Base-by-base conservation (phyloP, 2,329 filamentous ascomycete genomes). In the Monilinia vaccinii-corymbosi region DNA sequence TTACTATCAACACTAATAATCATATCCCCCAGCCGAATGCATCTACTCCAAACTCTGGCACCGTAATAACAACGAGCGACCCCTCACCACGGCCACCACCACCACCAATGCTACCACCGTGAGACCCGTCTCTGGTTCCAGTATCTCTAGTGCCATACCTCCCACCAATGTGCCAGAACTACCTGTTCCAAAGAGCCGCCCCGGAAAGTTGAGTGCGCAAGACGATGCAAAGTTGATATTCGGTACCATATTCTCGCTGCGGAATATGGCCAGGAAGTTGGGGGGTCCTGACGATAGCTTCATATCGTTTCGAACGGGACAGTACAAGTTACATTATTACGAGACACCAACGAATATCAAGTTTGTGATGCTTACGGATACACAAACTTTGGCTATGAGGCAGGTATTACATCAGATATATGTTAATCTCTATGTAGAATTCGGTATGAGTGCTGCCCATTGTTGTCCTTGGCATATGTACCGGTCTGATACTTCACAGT, bases 311-410 rank as follows among this genome's bases (percentile, higher is more conserved):
- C 88, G 91, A 68, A 99, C 94, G 57, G 89, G 82, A 67, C 88
- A 96, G 75, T 99, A 99, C 81, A 97, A 97, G 77, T 83, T 99
- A 69, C 94, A 99, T 77, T 99, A 96, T 79, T 99, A 97, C 80
- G 94, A 99, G 79, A 97, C 94, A 14, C 91, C 92, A 1, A 94
- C 91, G 56, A 95, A 90, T 73, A 86, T 96, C 75, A 95, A 96
- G 72, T 95, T 97, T 72, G 91, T 97, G 71, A 90, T 99, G 86
- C 80, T 97, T 71, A 97, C 94, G 28, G 94, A 97, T 75, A 89
- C 89, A 42, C 88, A 85, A 66, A 89, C 90, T 61, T 83, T 88
- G 66, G 97, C 91, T 75, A 93, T 99, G 84, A 84, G 92, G 48
- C 91, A 95, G 68, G 93, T 96, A 25, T 76, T 99, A 70, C 92